These are phyloP conservation scores for Periglandula ipomoeae DNA, from an alignment of 2,329 filamentous ascomycete genomes.

Conservation along the genomic window DNA sequence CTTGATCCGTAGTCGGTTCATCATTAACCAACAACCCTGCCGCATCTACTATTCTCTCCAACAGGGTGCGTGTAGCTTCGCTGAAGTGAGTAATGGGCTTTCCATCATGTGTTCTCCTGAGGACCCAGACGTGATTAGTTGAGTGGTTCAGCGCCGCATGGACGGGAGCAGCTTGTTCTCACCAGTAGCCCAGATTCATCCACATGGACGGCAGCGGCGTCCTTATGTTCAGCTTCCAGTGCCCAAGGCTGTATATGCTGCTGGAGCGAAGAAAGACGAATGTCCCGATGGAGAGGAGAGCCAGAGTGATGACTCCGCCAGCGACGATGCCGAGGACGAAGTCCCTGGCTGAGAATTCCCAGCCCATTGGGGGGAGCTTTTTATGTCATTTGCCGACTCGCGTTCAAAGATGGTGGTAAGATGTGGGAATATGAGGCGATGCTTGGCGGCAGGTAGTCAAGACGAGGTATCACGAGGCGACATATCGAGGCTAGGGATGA, in stretches of 20 bases:
- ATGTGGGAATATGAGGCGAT: too few species aligned
- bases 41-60: constrained; percentile 34
- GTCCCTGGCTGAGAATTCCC: constrained; percentile 11
- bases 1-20: background rate
- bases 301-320: constrained; percentile 15
- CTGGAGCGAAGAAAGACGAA: constrained; percentile 16
- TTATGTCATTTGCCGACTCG: background rate
- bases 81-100: constrained; percentile 27
- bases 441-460: too few species aligned
- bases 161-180: constrained; percentile 15
- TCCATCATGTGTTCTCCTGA: constrained; percentile 22
- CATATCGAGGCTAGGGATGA: too few species aligned
- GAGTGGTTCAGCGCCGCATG: background rate
- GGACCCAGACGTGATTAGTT: background rate
- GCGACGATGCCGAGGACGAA: constrained; percentile 20
- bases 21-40: constrained; percentile 28
- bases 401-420: too few species aligned
- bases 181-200: constrained; percentile 57
- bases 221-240: constrained; percentile 45
- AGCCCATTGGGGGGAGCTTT: background rate
- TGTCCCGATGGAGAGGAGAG: constrained; percentile 10
- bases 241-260: constrained; percentile 40
- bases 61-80: constrained; percentile 38
- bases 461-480: too few species aligned
- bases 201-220: constrained; percentile 43